These are phyloP conservation scores for Leptographium flavum DNA, from an alignment of 2,329 filamentous ascomycete genomes.

Conservation along the genomic window DNA sequence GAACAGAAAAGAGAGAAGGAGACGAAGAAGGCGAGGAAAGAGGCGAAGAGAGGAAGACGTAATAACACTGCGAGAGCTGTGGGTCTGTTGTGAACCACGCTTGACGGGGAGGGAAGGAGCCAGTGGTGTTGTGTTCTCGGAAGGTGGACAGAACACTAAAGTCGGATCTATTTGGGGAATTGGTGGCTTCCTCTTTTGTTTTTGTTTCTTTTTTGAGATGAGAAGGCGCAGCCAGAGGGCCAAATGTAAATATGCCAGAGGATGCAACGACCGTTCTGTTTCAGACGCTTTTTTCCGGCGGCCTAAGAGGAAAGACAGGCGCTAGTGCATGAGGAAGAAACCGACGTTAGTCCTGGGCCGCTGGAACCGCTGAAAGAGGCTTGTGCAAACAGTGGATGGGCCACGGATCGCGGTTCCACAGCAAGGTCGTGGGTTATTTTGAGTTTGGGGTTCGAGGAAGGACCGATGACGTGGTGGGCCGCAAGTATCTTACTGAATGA, in stretches of 20 bases:
- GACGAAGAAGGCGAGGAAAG: not conserved
- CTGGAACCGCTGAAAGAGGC: no score
- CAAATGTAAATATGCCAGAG: not conserved
- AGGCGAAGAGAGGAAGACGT: not conserved
- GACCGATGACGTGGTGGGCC: no score
- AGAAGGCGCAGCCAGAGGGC: not conserved
- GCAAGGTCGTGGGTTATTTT: no score
- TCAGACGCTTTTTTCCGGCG: not conserved
- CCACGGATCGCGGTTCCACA: no score
- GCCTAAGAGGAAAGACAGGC: not conserved
- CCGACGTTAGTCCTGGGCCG: not conserved
- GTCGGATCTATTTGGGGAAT: no score
- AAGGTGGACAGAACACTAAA: no score
- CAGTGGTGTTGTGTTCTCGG: not conserved
- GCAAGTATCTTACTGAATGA: no score
- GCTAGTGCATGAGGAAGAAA: not conserved
- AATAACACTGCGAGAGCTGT: no score
- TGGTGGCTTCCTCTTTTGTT: not conserved
- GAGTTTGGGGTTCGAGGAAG: no score
- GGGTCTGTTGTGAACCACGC: not conserved
- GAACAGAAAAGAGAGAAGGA: not conserved
- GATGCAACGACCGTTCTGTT: not conserved
- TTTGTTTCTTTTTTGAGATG: not conserved
- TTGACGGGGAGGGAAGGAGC: not conserved
- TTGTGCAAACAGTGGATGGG: no score